Evolutionary conservation across 306 rosid genomes (phyloP).

Genomic region (Phaseolus lunatus): DNA sequence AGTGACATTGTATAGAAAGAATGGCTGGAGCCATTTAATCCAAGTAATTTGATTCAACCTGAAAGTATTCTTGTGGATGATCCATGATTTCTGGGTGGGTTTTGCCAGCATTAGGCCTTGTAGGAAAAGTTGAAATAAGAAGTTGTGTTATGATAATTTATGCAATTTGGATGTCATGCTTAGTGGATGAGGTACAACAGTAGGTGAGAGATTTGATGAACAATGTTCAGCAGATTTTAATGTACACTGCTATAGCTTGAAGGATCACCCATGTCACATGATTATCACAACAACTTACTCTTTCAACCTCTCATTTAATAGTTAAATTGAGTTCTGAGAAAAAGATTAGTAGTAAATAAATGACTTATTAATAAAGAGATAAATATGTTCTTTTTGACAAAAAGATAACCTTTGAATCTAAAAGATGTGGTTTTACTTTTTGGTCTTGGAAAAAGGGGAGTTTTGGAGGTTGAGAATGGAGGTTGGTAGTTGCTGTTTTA

Average conservation of each 20-base stretch:
- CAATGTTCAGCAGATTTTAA: neutral
- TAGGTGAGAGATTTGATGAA: neutral
- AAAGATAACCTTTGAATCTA: no score
- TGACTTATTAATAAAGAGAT: no score
- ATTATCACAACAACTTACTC: neutral
- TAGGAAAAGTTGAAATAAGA: constrained; percentile 41
- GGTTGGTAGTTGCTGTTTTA: neutral
- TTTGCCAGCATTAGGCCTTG: constrained; percentile 28
- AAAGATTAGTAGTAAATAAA: no score
- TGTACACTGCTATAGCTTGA: neutral
- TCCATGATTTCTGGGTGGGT: constrained; percentile 32
- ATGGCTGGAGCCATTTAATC: constrained; percentile 36
- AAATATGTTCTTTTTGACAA: no score
- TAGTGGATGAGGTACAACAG: neutral
- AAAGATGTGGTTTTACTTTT: neutral
- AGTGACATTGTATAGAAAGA: constrained; percentile 40
- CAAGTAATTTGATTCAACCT: constrained; percentile 42
- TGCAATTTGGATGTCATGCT: constrained; percentile 27
- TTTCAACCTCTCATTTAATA: neutral
- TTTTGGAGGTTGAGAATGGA: neutral
- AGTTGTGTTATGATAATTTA: constrained; percentile 2
- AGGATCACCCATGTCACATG: neutral
- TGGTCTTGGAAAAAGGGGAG: neutral
- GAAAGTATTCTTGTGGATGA: constrained; percentile 37
- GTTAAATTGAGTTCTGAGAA: no score